Evolutionary conservation across 2,329 filamentous ascomycete species (phyloP), one percentile per base, ranked within the genome.

Genomic region (Penicillium crustosum): DNA sequence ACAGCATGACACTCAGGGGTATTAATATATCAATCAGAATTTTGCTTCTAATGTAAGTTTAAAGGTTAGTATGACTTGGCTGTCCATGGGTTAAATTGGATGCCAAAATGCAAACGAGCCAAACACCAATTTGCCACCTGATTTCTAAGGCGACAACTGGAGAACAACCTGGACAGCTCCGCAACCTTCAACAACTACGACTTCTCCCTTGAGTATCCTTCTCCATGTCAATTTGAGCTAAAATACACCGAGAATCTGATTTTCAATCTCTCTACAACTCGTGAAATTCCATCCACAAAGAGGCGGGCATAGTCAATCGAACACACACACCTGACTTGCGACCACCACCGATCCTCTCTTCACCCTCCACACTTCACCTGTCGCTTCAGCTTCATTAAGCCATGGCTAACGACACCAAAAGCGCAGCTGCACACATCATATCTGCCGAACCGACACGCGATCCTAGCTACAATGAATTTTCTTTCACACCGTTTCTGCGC

Each of bases 401-500:
- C 49, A 77, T 77, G 74, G 62, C 73, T 44, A 64, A 70, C 47
- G 74, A 76, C 55, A 63, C 74, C 23, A 65, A 70, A 27, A 60
- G 67, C 23, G 63, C 68, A 31, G 75, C 73, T 19, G 64, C 71
- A 23, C 68, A 68, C 38, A 64, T 78, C 27, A 57, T 78, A 15
- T 72, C 74, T 17, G 68, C 73, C 31, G 72, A 73, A 51, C 65
- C 66, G 43, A 68, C 66, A 10, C 75, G 74, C 61, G 65, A 74
- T 53, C 75, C 71, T 19, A 67, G 67, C 57, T 77, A 74, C 61
- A 89, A 90, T 78, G 85, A 80, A 66, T 96, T 97, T 81, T 85
- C 85, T 74, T 96, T 97, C 82, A 88, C 86, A 33, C 89, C 91
- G 47, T 96, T 96, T 78, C 86, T 96, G 38, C 88, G 88, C 64